Percentiles rank a stretch among this genome's conserved stretches.
Evolutionary conservation across 2,329 filamentous ascomycete genomes (phyloP).

Genomic region (Amphichorda felina): DNA sequence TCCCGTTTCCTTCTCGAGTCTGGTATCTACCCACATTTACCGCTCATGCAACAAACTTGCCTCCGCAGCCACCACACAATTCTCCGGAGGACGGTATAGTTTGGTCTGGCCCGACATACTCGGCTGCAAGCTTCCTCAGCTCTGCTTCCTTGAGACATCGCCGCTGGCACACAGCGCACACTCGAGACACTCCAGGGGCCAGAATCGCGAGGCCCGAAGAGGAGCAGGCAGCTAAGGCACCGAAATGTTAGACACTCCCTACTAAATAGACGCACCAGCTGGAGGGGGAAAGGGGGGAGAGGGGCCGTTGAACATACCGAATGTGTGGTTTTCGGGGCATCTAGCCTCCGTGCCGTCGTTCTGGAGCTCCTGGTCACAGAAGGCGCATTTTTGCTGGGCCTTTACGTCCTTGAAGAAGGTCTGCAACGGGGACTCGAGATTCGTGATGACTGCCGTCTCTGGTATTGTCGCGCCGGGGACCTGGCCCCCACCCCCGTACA

Average conservation of each 20-base stretch:
- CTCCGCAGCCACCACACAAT: constrained; percentile 26
- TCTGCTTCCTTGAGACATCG: constrained; percentile 34
- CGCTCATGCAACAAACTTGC: constrained; percentile 27
- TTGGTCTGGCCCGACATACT: constrained; percentile 15
- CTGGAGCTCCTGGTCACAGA: constrained; percentile 27
- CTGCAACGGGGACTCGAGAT: constrained; percentile 14
- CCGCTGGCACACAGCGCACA: constrained; percentile 41
- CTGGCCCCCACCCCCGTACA: constrained; percentile 40
- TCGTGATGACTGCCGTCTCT: constrained; percentile 6
- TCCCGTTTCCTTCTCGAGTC: no score
- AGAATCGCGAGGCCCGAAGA: constrained; percentile 42
- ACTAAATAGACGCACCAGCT: no score
- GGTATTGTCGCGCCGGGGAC: constrained; percentile 28
- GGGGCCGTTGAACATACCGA: constrained; percentile 20
- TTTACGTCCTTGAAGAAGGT: constrained; percentile 25
- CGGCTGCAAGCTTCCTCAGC: constrained; percentile 20
- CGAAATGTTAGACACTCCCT: no score
- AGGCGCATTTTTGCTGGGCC: constrained; percentile 28
- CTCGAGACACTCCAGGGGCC: constrained; percentile 37
- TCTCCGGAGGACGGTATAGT: constrained; percentile 17
- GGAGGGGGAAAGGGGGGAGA: no score
- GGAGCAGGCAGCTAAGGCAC: constrained; percentile 33
- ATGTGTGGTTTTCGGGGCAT: constrained; percentile 26
- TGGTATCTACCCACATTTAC: no score
- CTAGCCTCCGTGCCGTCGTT: constrained; percentile 19